Conservation (phyloP, 495 filamentous ascomycete species). For the Margaritispora aquatica region DNA sequence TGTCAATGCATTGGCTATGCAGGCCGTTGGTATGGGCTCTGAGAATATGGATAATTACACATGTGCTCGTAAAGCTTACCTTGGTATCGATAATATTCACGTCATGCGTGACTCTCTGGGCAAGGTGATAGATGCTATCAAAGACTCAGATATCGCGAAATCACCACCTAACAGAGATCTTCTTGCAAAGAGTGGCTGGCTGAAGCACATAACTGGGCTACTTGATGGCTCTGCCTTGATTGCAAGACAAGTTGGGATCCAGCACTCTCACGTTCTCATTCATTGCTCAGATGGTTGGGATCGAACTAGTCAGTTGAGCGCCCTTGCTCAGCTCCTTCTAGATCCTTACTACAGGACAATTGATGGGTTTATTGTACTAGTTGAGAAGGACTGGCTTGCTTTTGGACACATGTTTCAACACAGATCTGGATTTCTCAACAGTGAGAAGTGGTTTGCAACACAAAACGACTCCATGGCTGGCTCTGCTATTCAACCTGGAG, state of each 20-base stretch:
- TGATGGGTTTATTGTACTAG: slow-evolving; percentile 89
- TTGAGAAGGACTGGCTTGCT: slow-evolving; percentile 97
- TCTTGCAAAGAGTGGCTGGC: slow-evolving; percentile 79
- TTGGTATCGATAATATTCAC: slow-evolving; percentile 99
- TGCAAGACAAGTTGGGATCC: slow-evolving; percentile 80
- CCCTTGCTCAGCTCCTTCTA: slow-evolving; percentile 87
- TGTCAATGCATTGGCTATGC: slow-evolving; percentile 94
- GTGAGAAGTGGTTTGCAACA: slow-evolving; percentile 91
- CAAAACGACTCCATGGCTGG: slow-evolving; percentile 63
- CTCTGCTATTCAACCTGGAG: slow-evolving; percentile 43
- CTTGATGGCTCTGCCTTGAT: slow-evolving; percentile 82
- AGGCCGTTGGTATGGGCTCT: slow-evolving; percentile 85
- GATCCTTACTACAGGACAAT: slow-evolving; percentile 95
- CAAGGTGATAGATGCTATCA: slow-evolving; percentile 83
- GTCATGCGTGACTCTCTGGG: slow-evolving; percentile 92
- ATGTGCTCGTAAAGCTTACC: slow-evolving; percentile 82
- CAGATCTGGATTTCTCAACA: slow-evolving; percentile 75
- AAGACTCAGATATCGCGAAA: slow-evolving; percentile 83
- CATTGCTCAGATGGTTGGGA: slow-evolving; percentile 99
- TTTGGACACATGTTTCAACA: slow-evolving; percentile 97
- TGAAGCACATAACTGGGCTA: slow-evolving; percentile 82
- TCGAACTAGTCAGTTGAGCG: slow-evolving; percentile 89
- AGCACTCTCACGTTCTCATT: slow-evolving; percentile 90
- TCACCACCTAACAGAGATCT: slow-evolving; percentile 78
- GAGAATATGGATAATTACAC: slow-evolving; percentile 99